Conservation (phyloP, 495 filamentous ascomycete species). For the Cryomyces antarcticus region DNA sequence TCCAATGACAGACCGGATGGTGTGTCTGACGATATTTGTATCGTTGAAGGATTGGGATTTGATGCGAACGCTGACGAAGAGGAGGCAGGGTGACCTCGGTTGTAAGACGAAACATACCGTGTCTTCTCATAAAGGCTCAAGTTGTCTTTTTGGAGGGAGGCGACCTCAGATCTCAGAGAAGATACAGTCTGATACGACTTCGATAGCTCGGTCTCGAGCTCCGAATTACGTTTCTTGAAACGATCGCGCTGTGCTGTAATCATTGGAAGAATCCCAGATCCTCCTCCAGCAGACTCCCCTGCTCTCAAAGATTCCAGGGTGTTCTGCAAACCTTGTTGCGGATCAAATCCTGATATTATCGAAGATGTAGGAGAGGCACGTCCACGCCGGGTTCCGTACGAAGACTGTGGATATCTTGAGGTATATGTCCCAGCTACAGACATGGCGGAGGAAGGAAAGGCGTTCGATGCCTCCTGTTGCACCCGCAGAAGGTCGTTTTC, state of each 20-base stretch:
- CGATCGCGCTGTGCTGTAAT: slow-evolving; percentile 92
- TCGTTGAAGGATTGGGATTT: slow-evolving; percentile 54
- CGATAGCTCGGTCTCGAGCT: slow-evolving; percentile 79
- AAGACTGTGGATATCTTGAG: slow-evolving; percentile 61
- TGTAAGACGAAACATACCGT: slow-evolving; percentile 85
- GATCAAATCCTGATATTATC: slow-evolving; percentile 89
- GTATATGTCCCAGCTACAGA: slow-evolving; percentile 87
- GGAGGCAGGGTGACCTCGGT: slow-evolving; percentile 23
- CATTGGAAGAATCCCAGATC: slow-evolving; percentile 90
- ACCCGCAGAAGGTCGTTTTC: slow-evolving; percentile 81
- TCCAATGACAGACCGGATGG: slow-evolving; percentile 51
- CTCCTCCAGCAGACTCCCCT: slow-evolving; percentile 57
- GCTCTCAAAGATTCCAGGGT: slow-evolving; percentile 38
- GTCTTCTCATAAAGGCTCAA: slow-evolving; percentile 95
- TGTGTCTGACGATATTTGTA: slow-evolving; percentile 38
- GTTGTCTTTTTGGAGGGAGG: slow-evolving; percentile 88
- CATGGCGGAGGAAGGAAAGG: slow-evolving; percentile 66
- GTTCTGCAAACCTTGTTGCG: slow-evolving; percentile 26
- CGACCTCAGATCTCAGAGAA: slow-evolving; percentile 74
- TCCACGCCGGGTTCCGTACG: slow-evolving; percentile 40
- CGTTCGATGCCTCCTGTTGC: slow-evolving; percentile 64
- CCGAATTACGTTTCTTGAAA: slow-evolving; percentile 87
- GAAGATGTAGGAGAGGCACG: slow-evolving; percentile 84
- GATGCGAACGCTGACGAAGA: slow-evolving; percentile 43
- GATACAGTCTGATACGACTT: slow-evolving; percentile 66